Base-by-base conservation (phyloP, 169 alveolate species). In the Eimeria maxima region DNA sequence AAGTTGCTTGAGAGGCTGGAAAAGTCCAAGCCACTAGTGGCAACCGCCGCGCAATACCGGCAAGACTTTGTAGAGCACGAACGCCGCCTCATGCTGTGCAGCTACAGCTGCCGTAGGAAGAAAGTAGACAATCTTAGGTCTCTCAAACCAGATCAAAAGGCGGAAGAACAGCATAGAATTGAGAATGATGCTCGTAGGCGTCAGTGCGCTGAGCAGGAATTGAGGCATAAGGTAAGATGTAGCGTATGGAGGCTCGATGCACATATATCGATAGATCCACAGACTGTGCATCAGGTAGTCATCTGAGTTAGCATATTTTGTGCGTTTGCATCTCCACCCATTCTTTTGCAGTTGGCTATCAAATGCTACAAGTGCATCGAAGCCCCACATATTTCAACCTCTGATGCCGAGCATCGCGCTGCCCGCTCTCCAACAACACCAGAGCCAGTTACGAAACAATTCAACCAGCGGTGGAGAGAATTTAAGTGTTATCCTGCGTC, bases 21-120 rank as follows among this genome's bases (percentile, higher is more conserved):
- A 53, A 63, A 29, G 69, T 87, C 94, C 29, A 87, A 65, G 65
- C 94, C 94, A 22, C 65, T 87, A 16, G 94, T 87, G 65, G 94
- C 67, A 8, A 87, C 94, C 65, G 94, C 63, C 18, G 47, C 53
- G 22, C 94, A 87, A 65, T 60, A 87, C 14, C 53, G 83, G 6
- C 94, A 50, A 24, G 94, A 87, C 27, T 87, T 87, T 87, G 80
- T n/a, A 38, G 94, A 87, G 71, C 94, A 87, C 45, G 67, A 87
- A 67, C 94, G 94, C 69, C 94, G 94, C 94, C 84, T 87, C 8
- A 60, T 87, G 94, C 65, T 87, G 22, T 87, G 94, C 94, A 87
- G 94, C 45, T 87, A 87, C 84, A 87, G 83, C 65, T 87, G 84
- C 65, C 94, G 94, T 65, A 60, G 94, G 44, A 60, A 44, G 33